Evolutionary conservation across 768 basidiomycete genomes (phyloP).

Genomic region (Calocybe indica): DNA sequence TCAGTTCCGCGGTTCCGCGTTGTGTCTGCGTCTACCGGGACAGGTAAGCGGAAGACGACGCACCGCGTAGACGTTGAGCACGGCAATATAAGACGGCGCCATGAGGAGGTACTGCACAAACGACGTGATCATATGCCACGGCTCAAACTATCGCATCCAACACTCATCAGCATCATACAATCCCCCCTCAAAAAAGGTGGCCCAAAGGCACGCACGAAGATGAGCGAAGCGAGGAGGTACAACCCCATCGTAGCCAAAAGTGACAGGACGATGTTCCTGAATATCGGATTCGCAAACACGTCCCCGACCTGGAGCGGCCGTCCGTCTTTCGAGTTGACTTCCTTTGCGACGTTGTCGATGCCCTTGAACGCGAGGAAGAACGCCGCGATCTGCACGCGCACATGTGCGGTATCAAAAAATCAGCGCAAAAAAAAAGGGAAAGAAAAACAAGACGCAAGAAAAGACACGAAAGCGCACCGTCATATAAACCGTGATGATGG

Average conservation of each 20-base stretch:
- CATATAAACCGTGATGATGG: constrained; percentile 93
- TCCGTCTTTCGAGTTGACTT: constrained; percentile 18
- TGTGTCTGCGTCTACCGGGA: no score
- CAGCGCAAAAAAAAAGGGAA: background rate
- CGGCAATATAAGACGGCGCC: constrained; percentile 90
- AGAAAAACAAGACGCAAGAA: background rate
- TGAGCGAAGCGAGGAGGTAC: constrained; percentile 75
- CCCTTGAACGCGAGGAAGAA: constrained; percentile 83
- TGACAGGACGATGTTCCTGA: constrained; percentile 83
- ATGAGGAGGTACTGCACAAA: constrained; percentile 91
- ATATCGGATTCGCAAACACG: constrained; percentile 73
- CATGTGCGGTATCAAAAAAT: background rate
- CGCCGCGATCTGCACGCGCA: constrained; percentile 50
- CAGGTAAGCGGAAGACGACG: constrained; percentile 13
- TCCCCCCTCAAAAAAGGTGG: background rate
- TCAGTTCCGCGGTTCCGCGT: no score
- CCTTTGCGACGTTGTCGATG: constrained; percentile 50
- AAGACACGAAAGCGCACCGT: constrained; percentile 42
- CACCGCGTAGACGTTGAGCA: constrained; percentile 87
- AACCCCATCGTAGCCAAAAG: constrained; percentile 84
- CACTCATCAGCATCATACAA: constrained; percentile 1
- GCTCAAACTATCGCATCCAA: constrained; percentile 63
- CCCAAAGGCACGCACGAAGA: constrained; percentile 62
- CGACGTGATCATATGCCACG: constrained; percentile 98
- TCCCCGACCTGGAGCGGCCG: constrained; percentile 45